A percentile compares a stretch with the other conserved stretches of the same genome.
These are phyloP conservation scores for Colletotrichum neosansevieriae DNA, from an alignment of 2,329 filamentous ascomycete species.

Conservation along the genomic window DNA sequence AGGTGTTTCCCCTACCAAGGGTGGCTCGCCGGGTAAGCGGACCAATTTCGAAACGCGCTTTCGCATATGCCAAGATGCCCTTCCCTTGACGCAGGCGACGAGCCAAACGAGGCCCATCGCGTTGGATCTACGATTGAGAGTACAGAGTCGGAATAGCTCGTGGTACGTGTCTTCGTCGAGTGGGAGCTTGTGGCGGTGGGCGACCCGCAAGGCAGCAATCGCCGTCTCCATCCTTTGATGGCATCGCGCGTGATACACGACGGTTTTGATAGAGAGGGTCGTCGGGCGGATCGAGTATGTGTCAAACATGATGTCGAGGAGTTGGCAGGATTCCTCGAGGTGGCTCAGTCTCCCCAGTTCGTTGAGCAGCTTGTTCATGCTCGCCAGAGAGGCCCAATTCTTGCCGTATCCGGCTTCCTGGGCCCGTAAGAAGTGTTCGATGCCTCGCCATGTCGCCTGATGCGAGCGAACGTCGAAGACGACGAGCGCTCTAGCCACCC, in stretches of 20 bases:
- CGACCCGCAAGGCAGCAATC: conserved; percentile 47
- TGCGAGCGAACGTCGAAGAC: conserved; percentile 54
- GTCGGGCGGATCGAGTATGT: conserved; percentile 3
- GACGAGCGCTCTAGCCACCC: conserved; percentile 58
- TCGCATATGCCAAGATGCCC: conserved; percentile 47
- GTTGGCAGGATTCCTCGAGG: conserved; percentile 44
- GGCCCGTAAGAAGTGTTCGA: conserved; percentile 53
- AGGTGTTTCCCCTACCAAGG: too few species aligned
- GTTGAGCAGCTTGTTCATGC: conserved; percentile 54
- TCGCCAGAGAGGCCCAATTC: conserved; percentile 56
- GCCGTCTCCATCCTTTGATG: conserved; percentile 48
- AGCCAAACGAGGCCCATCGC: conserved; percentile 50
- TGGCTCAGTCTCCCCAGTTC: conserved; percentile 57
- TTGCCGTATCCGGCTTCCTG: conserved; percentile 59
- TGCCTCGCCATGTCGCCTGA: conserved; percentile 52
- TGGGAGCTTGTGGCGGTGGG: conserved; percentile 40
- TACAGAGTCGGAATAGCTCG: conserved; percentile 51
- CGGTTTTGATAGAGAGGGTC: conserved; percentile 51
- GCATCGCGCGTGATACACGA: conserved; percentile 50
- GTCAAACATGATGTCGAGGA: conserved; percentile 46
- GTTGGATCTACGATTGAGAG: conserved; percentile 50
- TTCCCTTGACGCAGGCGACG: conserved; percentile 46
- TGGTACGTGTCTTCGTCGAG: conserved; percentile 51
- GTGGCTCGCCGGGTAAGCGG: too few species aligned
- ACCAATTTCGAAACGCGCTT: conserved; percentile 37